Base-by-base conservation (phyloP, 495 filamentous ascomycete species). In the Xylaria scruposa region DNA sequence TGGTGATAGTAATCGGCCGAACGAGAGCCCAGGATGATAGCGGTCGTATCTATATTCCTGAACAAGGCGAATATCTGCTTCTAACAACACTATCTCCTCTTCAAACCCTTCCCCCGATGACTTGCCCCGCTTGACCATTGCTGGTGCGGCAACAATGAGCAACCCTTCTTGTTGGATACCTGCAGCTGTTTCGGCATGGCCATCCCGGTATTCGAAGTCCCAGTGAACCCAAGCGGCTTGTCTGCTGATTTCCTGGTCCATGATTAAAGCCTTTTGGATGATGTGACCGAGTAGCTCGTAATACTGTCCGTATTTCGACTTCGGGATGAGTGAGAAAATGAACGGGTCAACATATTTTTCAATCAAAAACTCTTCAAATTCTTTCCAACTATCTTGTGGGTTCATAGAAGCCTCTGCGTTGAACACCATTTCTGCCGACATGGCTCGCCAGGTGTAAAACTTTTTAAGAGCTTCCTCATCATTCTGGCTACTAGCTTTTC, bases 361-460 rank as follows among this genome's bases (percentile, higher is more conserved):
- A 38, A 60, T 60, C 17, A 60, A 38, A 7, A 15, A 36, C 2
- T 60, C 56, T 38, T 36, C 24, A 15, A 60, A 60, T 21, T 15
- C n/a, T 19, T 12, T 60, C 56, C 56, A 60, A 0, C 33, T 60
- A 60, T 38, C 31, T 33, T 40, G 13, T 21, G 31, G 13, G 13
- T n/a, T n/a, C 31, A 38, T 33, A 38, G 33, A 2, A 26, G 29
- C 15, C 12, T 60, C 56, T 60, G 10, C 56, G n/a, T n/a, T 60
- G n/a, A 60, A 60, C 13, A 60, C 56, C 56, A 60, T 60, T n/a
- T 60, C 38, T 33, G 33, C 56, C 1, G 56, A 38, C 21, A 10
- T 60, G 13, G 56, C 56, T 60, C 56, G 56, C 56, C 56, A 60
- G 56, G n/a, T 15, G 33, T 60, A 33, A 10, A 60, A 60, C 56